Conservation (phyloP, 1,284 basidiomycete genomes). For the Austroboletus niveus region DNA sequence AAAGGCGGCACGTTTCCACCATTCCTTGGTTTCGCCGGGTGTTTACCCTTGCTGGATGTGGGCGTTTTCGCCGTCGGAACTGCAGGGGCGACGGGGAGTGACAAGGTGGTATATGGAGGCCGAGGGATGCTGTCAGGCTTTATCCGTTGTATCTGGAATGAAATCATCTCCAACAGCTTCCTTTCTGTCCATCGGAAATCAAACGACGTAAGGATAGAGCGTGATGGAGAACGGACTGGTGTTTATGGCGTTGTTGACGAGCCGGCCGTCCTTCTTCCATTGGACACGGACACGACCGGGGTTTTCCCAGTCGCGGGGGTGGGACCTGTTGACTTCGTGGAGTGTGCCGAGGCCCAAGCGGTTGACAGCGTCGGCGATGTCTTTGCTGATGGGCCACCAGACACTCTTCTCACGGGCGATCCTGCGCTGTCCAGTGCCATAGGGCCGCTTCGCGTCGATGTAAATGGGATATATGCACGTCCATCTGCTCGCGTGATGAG, state of each 20-base stretch:
- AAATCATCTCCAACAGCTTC: slow-evolving; percentile 75
- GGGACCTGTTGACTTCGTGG: slow-evolving; percentile 86
- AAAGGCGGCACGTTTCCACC: slow-evolving; percentile 26
- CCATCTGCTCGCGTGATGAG: slow-evolving; percentile 59
- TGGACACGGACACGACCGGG: slow-evolving; percentile 91
- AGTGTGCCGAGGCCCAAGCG: slow-evolving; percentile 76
- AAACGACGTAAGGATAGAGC: slow-evolving; percentile 2
- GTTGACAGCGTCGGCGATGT: slow-evolving; percentile 84
- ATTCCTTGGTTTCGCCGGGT: slow-evolving; percentile 41
- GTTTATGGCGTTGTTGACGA: slow-evolving; percentile 70
- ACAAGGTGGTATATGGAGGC: slow-evolving; percentile 50
- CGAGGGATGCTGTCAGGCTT: slow-evolving; percentile 73
- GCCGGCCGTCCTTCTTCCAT: slow-evolving; percentile 78
- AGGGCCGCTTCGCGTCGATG: slow-evolving; percentile 91
- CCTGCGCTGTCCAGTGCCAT: slow-evolving; percentile 79
- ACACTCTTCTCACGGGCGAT: slow-evolving; percentile 77
- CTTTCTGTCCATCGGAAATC: slow-evolving; percentile 59
- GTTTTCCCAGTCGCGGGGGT: slow-evolving; percentile 97
- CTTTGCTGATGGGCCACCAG: slow-evolving; percentile 94
- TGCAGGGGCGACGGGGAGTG: slow-evolving; percentile 15
- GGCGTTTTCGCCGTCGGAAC: slow-evolving; percentile 30
- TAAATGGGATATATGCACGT: slow-evolving; percentile 95
- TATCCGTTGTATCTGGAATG: slow-evolving; percentile 68
- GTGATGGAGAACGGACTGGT: slow-evolving; percentile 62
- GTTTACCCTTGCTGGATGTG: slow-evolving; percentile 40